Percentiles rank a stretch among this genome's conserved stretches.
phyloP scores from a whole-genome alignment of 148 eudicot species.

The Fagopyrum tataricum region DNA sequence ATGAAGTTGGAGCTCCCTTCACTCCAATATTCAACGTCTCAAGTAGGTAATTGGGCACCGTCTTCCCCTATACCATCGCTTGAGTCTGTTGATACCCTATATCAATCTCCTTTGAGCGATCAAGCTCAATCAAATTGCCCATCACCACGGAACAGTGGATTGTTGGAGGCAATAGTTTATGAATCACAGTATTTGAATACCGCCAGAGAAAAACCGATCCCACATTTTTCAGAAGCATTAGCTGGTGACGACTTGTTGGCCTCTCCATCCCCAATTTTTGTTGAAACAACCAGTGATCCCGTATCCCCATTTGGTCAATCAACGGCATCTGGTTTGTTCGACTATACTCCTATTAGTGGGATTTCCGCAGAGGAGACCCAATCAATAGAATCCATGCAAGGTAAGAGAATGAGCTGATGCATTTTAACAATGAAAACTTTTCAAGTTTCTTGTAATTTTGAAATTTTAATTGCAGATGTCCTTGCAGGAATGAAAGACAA shows the following conservation, averaged over 20 bases:
- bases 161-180: constrained; percentile 64
- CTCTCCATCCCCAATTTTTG: constrained; percentile 10
- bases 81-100: constrained; percentile 46
- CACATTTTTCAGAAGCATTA: constrained; percentile 23
- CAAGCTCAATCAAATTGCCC: constrained; percentile 43
- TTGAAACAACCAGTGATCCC: constrained; percentile 36
- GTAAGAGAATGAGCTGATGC: constrained; percentile 19
- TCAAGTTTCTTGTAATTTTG: too few relatives aligned
- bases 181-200: constrained; percentile 35
- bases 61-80: constrained; percentile 53
- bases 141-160: constrained; percentile 51
- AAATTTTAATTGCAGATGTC: too few relatives aligned
- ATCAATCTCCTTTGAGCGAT: constrained; percentile 53
- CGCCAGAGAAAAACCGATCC: constrained; percentile 25
- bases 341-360: constrained; percentile 40
- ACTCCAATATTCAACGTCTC: constrained; percentile 67
- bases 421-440: too few relatives aligned
- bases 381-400: constrained; percentile 34
- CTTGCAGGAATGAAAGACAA: too few relatives aligned
- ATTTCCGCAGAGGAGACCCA: constrained; percentile 44
- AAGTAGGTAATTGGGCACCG: constrained; percentile 38
- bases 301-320: constrained; percentile 70
- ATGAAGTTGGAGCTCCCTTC: constrained; percentile 97
- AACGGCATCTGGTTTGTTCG: constrained; percentile 42
- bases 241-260: constrained; percentile 27